Conservation (phyloP, 495 filamentous ascomycete genomes). For the Penicillium samsonianum region DNA sequence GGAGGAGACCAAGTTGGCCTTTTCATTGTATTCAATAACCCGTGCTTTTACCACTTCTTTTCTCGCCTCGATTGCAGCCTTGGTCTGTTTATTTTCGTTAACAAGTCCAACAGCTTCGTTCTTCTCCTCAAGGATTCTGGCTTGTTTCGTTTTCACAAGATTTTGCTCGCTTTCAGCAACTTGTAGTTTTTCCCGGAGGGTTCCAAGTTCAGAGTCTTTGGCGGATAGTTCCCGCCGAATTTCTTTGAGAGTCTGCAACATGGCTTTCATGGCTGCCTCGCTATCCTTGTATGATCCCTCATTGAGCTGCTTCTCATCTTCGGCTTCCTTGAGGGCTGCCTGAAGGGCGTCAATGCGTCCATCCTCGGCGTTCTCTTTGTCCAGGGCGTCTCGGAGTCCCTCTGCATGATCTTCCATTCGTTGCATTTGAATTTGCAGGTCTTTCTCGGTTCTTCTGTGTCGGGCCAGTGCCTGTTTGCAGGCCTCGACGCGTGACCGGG, state of each 20-base stretch:
- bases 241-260: slow-evolving; percentile 44
- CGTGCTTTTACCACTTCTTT: slow-evolving; percentile 45
- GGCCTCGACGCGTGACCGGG: slow-evolving; percentile 30
- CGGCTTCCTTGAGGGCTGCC: slow-evolving; percentile 49
- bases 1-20: slow-evolving; percentile 58
- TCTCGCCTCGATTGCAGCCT: slow-evolving; percentile 42
- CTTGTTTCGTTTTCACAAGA: slow-evolving; percentile 50
- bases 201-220: slow-evolving; percentile 42
- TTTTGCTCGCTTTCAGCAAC: slow-evolving; percentile 62
- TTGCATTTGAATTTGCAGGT: slow-evolving; percentile 57
- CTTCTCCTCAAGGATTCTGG: slow-evolving; percentile 60
- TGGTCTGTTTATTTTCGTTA: slow-evolving; percentile 50
- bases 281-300: slow-evolving; percentile 55
- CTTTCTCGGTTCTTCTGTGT: slow-evolving; percentile 47
- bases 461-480: slow-evolving; percentile 45
- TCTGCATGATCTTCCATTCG: slow-evolving; percentile 58
- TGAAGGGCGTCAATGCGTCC: slow-evolving; percentile 63
- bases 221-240: slow-evolving; percentile 43
- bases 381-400: slow-evolving; percentile 59
- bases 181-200: slow-evolving; percentile 43
- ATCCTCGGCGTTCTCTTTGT: slow-evolving; percentile 59
- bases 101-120: slow-evolving; percentile 61
- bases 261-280: slow-evolving; percentile 49
- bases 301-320: slow-evolving; percentile 49
- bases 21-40: slow-evolving; percentile 55